A percentile compares a stretch with the other conserved stretches of the same genome.
These are phyloP conservation scores for Mallotus nudiflorus DNA, from an alignment of 345 rosid genomes.

Conservation along the genomic window DNA sequence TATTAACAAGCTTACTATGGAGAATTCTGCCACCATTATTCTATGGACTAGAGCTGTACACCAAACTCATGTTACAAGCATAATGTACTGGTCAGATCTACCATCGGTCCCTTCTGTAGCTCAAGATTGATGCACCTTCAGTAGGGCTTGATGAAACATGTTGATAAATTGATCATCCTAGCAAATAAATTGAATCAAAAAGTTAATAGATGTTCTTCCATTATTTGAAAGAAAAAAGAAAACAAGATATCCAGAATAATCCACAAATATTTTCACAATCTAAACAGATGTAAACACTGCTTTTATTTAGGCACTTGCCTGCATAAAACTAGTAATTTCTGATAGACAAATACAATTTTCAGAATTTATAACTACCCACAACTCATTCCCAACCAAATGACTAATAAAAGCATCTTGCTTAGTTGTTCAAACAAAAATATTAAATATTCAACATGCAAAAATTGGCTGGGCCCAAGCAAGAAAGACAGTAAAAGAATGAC, in stretches of 20 bases:
- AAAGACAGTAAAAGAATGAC: neutral
- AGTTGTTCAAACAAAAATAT: no score
- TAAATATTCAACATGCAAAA: neutral
- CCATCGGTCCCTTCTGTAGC: no score
- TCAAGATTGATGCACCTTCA: constrained; percentile 50
- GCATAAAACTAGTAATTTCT: neutral
- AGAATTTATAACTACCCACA: neutral
- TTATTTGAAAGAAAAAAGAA: neutral
- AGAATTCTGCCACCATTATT: constrained; percentile 7
- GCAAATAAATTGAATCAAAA: constrained; percentile 17
- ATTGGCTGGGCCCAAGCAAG: neutral
- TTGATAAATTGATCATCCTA: constrained; percentile 71
- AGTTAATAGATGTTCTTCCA: neutral
- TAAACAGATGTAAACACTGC: neutral
- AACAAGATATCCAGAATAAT: no score
- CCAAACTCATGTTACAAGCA: constrained; percentile 25
- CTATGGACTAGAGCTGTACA: constrained; percentile 32
- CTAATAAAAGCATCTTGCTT: neutral
- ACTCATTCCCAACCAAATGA: neutral
- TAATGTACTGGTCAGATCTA: constrained; percentile 14
- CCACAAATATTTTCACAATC: neutral
- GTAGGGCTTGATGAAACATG: constrained; percentile 57
- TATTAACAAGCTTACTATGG: constrained; percentile 6
- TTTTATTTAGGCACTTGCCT: neutral
- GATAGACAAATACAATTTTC: neutral